phyloP scores from a whole-genome alignment of 768 basidiomycete genomes.

The Tulasnella sp. region DNA sequence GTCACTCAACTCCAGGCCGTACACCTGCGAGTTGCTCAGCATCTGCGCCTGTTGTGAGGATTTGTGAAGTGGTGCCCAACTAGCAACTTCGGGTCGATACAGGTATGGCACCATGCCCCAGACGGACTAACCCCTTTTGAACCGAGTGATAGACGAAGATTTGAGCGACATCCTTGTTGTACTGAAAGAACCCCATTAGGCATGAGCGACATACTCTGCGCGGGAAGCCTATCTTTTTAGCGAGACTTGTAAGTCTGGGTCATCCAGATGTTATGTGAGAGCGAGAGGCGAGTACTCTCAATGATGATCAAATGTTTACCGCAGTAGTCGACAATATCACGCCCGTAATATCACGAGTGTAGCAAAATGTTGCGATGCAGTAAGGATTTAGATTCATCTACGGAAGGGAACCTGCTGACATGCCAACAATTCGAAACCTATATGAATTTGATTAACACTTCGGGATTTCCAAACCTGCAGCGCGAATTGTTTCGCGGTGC shows the following conservation, averaged over 20 bases:
- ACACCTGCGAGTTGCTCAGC: conserved; percentile 31
- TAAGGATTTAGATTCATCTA: too few relatives aligned
- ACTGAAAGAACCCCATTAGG: conserved; percentile 28
- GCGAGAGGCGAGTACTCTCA: conserved; percentile 13
- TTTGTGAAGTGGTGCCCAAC: conserved; percentile 35
- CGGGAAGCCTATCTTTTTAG: not conserved
- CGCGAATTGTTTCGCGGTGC: too few relatives aligned
- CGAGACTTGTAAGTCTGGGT: not conserved
- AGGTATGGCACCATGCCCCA: not conserved
- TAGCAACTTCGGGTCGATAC: conserved; percentile 20
- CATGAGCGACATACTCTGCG: not conserved
- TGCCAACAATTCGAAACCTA: too few relatives aligned
- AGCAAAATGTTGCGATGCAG: conserved; percentile 16
- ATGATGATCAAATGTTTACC: conserved; percentile 16
- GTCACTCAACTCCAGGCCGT: conserved; percentile 30
- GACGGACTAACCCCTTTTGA: conserved; percentile 53
- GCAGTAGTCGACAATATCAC: conserved; percentile 20
- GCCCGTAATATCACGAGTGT: conserved; percentile 26
- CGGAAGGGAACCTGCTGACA: too few relatives aligned
- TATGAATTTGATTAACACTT: too few relatives aligned
- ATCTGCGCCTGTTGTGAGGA: conserved; percentile 32
- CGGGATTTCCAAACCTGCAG: too few relatives aligned
- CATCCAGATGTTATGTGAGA: not conserved
- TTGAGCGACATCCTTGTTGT: conserved; percentile 58
- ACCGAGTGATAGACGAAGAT: conserved; percentile 84